These are phyloP conservation scores for Rosellinia necatrix DNA, from an alignment of 2,329 filamentous ascomycete genomes.

Conservation along the genomic window DNA sequence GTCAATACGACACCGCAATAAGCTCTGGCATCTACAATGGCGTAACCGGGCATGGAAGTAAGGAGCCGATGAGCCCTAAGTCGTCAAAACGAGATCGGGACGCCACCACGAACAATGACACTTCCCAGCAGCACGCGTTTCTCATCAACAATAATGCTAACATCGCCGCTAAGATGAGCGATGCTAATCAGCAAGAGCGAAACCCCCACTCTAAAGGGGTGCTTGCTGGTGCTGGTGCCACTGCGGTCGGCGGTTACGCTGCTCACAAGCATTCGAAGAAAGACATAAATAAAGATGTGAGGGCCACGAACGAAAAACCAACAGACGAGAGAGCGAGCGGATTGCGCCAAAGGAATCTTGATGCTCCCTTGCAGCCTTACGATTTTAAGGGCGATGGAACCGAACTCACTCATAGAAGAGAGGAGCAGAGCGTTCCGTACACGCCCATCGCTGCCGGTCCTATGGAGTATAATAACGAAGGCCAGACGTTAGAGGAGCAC, in stretches of 20 bases:
- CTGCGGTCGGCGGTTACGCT: constrained; percentile 2
- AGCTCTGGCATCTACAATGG: constrained; percentile 25
- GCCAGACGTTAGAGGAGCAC: not conserved
- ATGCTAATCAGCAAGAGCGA: not conserved
- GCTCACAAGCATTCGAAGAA: constrained; percentile 6
- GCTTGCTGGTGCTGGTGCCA: constrained; percentile 20
- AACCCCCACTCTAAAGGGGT: constrained; percentile 30
- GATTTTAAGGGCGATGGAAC: not conserved
- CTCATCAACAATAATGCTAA: not conserved
- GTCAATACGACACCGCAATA: not conserved
- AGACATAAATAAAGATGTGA: not conserved
- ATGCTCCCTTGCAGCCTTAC: not conserved
- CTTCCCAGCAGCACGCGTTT: constrained; percentile 30
- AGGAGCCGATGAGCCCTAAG: constrained; percentile 14
- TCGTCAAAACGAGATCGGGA: not conserved
- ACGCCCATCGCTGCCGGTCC: not conserved
- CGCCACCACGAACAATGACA: constrained; percentile 20
- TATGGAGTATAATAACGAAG: not conserved
- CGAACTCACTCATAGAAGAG: not conserved
- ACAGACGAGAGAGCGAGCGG: not conserved
- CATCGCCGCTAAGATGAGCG: not conserved
- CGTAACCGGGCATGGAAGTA: constrained; percentile 36
- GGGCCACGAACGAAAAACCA: not conserved
- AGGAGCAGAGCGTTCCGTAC: not conserved
- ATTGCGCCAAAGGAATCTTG: not conserved